Conservation (phyloP, 1,139 yeast genomes). For the Yamadazyma kanchanaburiensis region DNA sequence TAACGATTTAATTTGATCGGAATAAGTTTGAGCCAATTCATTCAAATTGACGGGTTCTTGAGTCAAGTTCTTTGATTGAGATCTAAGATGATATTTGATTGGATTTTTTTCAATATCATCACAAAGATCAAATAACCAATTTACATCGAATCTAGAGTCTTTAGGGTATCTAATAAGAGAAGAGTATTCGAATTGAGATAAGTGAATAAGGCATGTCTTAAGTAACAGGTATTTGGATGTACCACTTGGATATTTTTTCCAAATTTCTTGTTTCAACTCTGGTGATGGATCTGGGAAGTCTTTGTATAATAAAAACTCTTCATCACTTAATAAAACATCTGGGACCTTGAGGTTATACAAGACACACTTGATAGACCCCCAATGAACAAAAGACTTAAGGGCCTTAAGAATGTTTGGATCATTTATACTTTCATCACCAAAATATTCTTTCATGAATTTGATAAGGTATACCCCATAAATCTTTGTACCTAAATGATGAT, state of each 20-base stretch:
- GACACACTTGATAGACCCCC: constrained; percentile 54
- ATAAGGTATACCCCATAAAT: constrained; percentile 47
- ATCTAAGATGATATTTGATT: constrained; percentile 46
- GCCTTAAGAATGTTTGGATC: constrained; percentile 47
- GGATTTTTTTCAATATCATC: constrained; percentile 47
- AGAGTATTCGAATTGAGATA: constrained; percentile 21
- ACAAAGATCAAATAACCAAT: constrained; percentile 41
- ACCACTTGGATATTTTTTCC: constrained; percentile 52
- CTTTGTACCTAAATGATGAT: constrained; percentile 51
- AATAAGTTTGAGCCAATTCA: constrained; percentile 29
- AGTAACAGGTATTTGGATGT: constrained; percentile 48
- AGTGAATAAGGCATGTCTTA: constrained; percentile 28
- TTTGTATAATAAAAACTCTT: constrained; percentile 27
- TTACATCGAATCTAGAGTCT: constrained; percentile 21
- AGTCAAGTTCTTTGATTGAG: constrained; percentile 37
- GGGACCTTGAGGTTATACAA: constrained; percentile 43
- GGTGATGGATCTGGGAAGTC: constrained; percentile 41
- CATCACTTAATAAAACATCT: constrained; percentile 30
- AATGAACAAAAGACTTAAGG: constrained; percentile 52
- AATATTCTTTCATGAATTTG: constrained; percentile 35
- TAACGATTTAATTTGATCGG: constrained; percentile 20
- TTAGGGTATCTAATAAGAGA: constrained; percentile 22
- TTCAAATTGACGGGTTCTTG: constrained; percentile 31
- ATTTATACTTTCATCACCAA: constrained; percentile 38
- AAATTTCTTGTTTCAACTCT: constrained; percentile 39